These are phyloP conservation scores for Trichophaea hybrida DNA, from an alignment of 2,329 filamentous ascomycete species.

Conservation along the genomic window DNA sequence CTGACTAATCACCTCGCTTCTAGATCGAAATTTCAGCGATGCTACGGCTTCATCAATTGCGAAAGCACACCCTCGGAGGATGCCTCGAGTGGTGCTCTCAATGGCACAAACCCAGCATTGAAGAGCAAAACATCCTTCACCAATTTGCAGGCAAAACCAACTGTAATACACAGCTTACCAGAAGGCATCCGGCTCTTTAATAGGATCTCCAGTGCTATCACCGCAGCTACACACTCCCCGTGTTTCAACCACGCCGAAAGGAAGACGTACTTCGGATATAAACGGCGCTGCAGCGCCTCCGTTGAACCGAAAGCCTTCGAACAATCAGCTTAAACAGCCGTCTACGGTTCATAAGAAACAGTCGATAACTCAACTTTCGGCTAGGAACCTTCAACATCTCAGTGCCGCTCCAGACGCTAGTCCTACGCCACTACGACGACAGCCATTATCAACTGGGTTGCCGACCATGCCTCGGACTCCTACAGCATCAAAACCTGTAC, in stretches of 20 bases:
- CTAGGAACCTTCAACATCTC: neutral
- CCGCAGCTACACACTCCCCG: neutral
- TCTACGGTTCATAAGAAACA: neutral
- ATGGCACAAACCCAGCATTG: neutral
- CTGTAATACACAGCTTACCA: conserved; percentile 10
- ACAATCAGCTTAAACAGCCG: conserved; percentile 11
- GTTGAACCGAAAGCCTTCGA: conserved; percentile 16
- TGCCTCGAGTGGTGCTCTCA: conserved; percentile 5
- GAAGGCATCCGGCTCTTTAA: conserved; percentile 14
- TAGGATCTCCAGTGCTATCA: neutral
- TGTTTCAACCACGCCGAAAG: neutral
- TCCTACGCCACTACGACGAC: conserved; percentile 14
- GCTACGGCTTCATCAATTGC: conserved; percentile 16
- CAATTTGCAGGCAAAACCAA: conserved; percentile 3
- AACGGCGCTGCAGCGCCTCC: conserved; percentile 1
- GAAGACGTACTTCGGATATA: conserved; percentile 3
- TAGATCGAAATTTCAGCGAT: conserved; percentile 10
- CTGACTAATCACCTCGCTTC: neutral
- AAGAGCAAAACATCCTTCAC: neutral
- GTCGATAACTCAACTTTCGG: neutral
- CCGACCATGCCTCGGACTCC: conserved; percentile 7
- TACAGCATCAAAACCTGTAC: conserved; percentile 6
- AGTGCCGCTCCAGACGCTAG: neutral
- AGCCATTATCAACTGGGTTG: conserved; percentile 5
- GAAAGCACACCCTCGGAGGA: conserved; percentile 8